These are phyloP conservation scores for Nothophytophthora sp. DNA, from an alignment of 352 stramenopile genomes.

Conservation along the genomic window DNA sequence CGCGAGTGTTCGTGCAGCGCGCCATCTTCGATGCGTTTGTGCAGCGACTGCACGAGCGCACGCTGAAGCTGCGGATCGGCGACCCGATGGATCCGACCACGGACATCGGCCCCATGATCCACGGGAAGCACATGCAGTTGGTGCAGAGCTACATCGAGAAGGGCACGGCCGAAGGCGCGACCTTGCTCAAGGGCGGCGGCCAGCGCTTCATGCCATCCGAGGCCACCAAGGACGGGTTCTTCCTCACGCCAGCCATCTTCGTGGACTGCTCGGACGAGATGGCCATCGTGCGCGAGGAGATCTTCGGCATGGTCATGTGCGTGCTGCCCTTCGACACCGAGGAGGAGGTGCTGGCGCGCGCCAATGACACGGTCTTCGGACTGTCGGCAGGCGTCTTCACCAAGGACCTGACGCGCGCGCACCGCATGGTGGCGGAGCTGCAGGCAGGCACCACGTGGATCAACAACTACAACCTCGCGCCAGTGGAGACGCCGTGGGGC, in stretches of 20 bases:
- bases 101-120: slow-evolving; percentile 89
- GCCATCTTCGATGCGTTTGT: slow-evolving; percentile 86
- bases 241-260: slow-evolving; percentile 91
- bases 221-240: slow-evolving; percentile 74
- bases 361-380: slow-evolving; percentile 82
- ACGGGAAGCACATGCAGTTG: slow-evolving; percentile 73
- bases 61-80: slow-evolving; percentile 73
- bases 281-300: slow-evolving; percentile 83
- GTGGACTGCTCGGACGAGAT: slow-evolving; percentile 89
- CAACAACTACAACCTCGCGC: slow-evolving; percentile 92
- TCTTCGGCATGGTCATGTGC: slow-evolving; percentile 86
- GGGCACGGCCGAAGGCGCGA: slow-evolving; percentile 62
- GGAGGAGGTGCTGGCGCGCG: slow-evolving; percentile 74
- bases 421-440: slow-evolving; percentile 70
- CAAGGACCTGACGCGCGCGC: slow-evolving; percentile 75
- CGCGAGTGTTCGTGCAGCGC: slow-evolving; percentile 88
- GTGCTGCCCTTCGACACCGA: slow-evolving; percentile 78
- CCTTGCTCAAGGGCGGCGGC: slow-evolving; percentile 55
- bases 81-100: slow-evolving; percentile 80
- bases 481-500: slow-evolving; percentile 87
- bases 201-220: slow-evolving; percentile 49
- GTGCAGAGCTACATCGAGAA: slow-evolving; percentile 74
- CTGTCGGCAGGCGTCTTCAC: slow-evolving; percentile 88
- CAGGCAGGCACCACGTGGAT: slow-evolving; percentile 86
- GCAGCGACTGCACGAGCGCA: slow-evolving; percentile 71